A percentile compares a stretch with the other conserved stretches of the same genome.
Evolutionary conservation across 352 stramenopile species (phyloP).

Genomic region (Globisporangium echinulatum): DNA sequence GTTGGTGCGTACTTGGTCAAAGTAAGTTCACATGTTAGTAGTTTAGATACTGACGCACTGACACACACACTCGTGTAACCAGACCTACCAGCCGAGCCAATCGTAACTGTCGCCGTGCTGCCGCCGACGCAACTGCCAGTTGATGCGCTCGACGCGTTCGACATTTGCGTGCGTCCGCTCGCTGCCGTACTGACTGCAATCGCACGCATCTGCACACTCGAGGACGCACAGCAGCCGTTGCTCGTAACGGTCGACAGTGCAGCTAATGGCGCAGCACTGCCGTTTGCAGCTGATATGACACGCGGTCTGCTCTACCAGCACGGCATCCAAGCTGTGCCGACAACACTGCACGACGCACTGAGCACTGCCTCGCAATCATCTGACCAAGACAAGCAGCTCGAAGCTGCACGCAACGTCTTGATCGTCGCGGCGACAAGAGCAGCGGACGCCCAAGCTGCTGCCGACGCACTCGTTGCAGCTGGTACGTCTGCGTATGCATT

Average conservation of each 20-base stretch:
- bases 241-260: conserved; percentile 1
- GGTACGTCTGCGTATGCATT: conserved; percentile 15
- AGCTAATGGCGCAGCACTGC: not conserved
- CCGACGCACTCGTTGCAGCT: conserved; percentile 15
- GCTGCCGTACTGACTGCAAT: conserved; percentile 8
- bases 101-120: conserved; percentile 11
- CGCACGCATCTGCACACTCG: conserved; percentile 1
- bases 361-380: not conserved
- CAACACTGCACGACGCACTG: conserved; percentile 1
- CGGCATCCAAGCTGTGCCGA: conserved; percentile 21
- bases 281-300: conserved; percentile 4
- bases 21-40: no score
- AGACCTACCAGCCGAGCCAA: conserved; percentile 6
- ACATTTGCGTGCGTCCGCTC: conserved; percentile 11
- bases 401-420: conserved; percentile 6
- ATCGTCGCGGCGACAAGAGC: conserved; percentile 22
- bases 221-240: not conserved
- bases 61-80: not conserved
- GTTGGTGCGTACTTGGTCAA: conserved; percentile 1
- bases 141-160: conserved; percentile 7
- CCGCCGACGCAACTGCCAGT: not conserved
- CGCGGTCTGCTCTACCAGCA: conserved; percentile 26
- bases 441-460: conserved; percentile 6
- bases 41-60: no score
- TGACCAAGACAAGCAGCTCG: not conserved